Percentiles rank a stretch among this genome's conserved stretches.
phyloP scores from a whole-genome alignment of 768 basidiomycete species.

The Gymnopilus dilepis region DNA sequence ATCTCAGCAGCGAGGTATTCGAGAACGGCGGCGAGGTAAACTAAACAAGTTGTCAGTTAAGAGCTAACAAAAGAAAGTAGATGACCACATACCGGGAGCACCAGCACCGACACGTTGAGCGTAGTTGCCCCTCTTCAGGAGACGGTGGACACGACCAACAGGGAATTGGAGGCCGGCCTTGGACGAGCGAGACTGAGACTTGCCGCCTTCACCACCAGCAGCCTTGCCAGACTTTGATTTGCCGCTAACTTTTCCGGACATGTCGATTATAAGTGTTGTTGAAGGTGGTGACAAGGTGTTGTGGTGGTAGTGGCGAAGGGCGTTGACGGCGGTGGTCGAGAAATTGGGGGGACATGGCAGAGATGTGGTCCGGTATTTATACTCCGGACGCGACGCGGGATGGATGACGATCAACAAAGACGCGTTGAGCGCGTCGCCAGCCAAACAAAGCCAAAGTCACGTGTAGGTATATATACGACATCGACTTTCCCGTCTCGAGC shows the following conservation, averaged over 20 bases:
- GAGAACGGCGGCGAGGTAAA: conserved; percentile 89
- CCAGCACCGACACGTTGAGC: conserved; percentile 88
- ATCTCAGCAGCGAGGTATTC: conserved; percentile 95
- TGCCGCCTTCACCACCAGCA: conserved; percentile 56
- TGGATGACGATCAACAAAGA: conserved; percentile 40
- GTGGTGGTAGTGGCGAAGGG: conserved; percentile 21
- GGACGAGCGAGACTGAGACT: conserved; percentile 72
- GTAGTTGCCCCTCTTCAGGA: conserved; percentile 88
- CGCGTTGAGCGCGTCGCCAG: conserved; percentile 39
- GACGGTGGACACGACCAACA: conserved; percentile 91
- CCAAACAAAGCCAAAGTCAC: conserved; percentile 53
- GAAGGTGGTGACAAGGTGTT: conserved; percentile 13
- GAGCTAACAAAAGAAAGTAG: not conserved
- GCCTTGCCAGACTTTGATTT: conserved; percentile 57
- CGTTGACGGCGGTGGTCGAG: conserved; percentile 14
- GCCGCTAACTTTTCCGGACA: conserved; percentile 48
- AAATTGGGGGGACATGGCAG: conserved; percentile 22
- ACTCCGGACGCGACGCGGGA: conserved; percentile 20
- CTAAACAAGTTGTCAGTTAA: conserved; percentile 38
- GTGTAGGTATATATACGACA: conserved; percentile 47
- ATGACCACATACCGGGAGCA: conserved; percentile 64
- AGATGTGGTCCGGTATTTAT: conserved; percentile 40
- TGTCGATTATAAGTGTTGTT: conserved; percentile 26
- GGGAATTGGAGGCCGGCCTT: conserved; percentile 86
- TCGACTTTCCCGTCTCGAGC: conserved; percentile 15